Percentiles rank a stretch among this genome's conserved stretches.
These are phyloP conservation scores for Fusarium hainanense DNA, from an alignment of 2,329 filamentous ascomycete species.

Conservation along the genomic window DNA sequence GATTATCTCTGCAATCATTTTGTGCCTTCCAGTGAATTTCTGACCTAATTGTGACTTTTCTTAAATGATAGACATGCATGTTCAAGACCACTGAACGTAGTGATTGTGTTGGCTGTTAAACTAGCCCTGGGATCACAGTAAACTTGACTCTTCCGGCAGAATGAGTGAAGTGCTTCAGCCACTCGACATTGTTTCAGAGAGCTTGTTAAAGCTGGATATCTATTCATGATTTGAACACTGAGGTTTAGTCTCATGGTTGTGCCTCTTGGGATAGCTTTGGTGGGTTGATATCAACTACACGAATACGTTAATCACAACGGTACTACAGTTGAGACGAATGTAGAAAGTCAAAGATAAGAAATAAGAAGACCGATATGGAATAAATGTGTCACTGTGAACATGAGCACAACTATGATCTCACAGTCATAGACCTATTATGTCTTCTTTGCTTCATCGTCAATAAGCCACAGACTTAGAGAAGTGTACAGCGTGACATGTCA, in stretches of 20 bases:
- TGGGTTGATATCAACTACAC: neutral
- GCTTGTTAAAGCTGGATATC: neutral
- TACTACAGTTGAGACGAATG: neutral
- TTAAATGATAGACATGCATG: neutral
- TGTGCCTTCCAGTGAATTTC: neutral
- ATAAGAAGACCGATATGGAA: too few relatives aligned
- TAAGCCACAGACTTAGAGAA: conserved; percentile 22
- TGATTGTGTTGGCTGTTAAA: too few relatives aligned
- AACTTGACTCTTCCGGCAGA: too few relatives aligned
- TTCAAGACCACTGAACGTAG: too few relatives aligned
- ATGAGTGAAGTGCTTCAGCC: too few relatives aligned
- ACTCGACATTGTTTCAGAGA: neutral
- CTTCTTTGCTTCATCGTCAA: neutral
- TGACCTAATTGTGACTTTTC: neutral
- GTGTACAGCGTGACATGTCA: conserved; percentile 38
- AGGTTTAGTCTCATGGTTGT: neutral
- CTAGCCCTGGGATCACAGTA: too few relatives aligned
- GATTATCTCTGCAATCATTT: conserved; percentile 15
- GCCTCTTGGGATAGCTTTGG: neutral
- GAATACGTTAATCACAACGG: neutral
- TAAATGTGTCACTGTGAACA: neutral
- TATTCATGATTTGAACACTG: neutral
- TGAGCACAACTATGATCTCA: neutral
- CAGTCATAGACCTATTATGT: too few relatives aligned
- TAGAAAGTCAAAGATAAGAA: neutral